A percentile compares a stretch with the other conserved stretches of the same genome.
Conservation (phyloP, 495 filamentous ascomycete species). For the Trichoderma asperelloides region DNA sequence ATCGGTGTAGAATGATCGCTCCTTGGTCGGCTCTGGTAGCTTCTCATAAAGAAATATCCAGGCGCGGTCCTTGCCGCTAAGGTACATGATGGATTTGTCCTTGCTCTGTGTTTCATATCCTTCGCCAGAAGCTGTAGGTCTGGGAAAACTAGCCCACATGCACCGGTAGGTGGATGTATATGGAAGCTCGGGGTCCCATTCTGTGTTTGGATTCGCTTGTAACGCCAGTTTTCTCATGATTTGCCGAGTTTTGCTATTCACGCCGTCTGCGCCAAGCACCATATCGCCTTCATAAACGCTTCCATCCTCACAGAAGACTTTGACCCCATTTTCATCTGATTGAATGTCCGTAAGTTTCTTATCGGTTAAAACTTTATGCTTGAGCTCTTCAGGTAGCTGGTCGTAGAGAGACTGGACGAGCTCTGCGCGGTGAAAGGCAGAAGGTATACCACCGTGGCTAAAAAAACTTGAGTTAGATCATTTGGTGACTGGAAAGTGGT, state of each 20-base stretch:
- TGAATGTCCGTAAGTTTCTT: slow-evolving; percentile 26
- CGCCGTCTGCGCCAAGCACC: slow-evolving; percentile 43
- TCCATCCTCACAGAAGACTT: slow-evolving; percentile 27
- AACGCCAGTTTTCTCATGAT: slow-evolving; percentile 13
- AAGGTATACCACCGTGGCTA: neutral
- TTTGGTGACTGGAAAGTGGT: neutral
- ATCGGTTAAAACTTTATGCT: slow-evolving; percentile 20
- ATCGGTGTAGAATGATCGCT: slow-evolving; percentile 19
- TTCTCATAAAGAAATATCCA: slow-evolving; percentile 32
- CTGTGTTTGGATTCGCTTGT: slow-evolving; percentile 14
- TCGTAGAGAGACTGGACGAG: slow-evolving; percentile 1
- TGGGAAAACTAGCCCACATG: slow-evolving; percentile 1
- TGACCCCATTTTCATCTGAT: slow-evolving; percentile 13
- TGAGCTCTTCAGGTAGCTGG: neutral
- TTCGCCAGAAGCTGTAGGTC: neutral
- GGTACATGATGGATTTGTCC: slow-evolving; percentile 10
- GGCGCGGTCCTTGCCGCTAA: slow-evolving; percentile 18
- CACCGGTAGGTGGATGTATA: slow-evolving; percentile 11
- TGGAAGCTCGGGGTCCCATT: slow-evolving; percentile 19
- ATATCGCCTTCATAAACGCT: slow-evolving; percentile 28
- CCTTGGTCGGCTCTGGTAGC: slow-evolving; percentile 20
- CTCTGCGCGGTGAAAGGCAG: neutral
- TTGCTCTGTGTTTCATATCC: slow-evolving; percentile 8
- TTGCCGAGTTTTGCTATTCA: slow-evolving; percentile 31
- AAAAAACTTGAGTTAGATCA: neutral